phyloP scores from a whole-genome alignment of 805 yeast species.

The Wickerhamiella sorbophila region DNA sequence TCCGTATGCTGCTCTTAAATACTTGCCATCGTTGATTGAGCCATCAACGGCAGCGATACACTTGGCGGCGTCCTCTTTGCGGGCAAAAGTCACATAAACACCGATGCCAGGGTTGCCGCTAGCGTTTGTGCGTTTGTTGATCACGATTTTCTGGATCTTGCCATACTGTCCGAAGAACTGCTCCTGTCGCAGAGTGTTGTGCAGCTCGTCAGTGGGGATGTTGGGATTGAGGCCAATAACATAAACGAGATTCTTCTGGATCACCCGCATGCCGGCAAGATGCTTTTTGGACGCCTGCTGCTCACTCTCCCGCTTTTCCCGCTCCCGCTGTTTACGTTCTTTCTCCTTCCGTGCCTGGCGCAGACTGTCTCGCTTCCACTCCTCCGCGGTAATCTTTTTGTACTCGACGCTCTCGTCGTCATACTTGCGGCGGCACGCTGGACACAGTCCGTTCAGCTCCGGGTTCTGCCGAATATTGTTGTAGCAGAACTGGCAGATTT shows the following conservation, averaged over 20 bases:
- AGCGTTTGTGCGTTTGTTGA: slow-evolving; percentile 55
- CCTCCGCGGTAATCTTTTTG: slow-evolving; percentile 70
- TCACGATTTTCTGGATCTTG: slow-evolving; percentile 82
- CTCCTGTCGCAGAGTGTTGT: slow-evolving; percentile 68
- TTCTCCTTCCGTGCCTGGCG: slow-evolving; percentile 70
- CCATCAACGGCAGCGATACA: slow-evolving; percentile 91
- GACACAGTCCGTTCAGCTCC: slow-evolving; percentile 89
- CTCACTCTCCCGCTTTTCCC: slow-evolving; percentile 83
- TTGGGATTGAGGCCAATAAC: slow-evolving; percentile 90
- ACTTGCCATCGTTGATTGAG: slow-evolving; percentile 78
- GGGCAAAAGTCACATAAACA: slow-evolving; percentile 85
- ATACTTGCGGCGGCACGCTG: slow-evolving; percentile 89
- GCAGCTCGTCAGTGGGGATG: slow-evolving; percentile 72
- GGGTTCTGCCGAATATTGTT: slow-evolving; percentile 93
- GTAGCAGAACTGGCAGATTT: slow-evolving; percentile 95
- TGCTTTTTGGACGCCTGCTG: slow-evolving; percentile 59
- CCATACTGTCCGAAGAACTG: slow-evolving; percentile 98
- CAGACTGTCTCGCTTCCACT: slow-evolving; percentile 66
- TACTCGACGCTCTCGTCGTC: slow-evolving; percentile 90
- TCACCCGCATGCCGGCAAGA: slow-evolving; percentile 94
- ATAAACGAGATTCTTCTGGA: slow-evolving; percentile 90
- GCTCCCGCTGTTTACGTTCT: slow-evolving; percentile 61
- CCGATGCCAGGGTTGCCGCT: slow-evolving; percentile 69
- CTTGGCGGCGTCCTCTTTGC: slow-evolving; percentile 86
- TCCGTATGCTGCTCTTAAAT: slow-evolving; percentile 91